phyloP scores from a whole-genome alignment of 768 basidiomycete genomes.

The Leccinum rimulosum region DNA sequence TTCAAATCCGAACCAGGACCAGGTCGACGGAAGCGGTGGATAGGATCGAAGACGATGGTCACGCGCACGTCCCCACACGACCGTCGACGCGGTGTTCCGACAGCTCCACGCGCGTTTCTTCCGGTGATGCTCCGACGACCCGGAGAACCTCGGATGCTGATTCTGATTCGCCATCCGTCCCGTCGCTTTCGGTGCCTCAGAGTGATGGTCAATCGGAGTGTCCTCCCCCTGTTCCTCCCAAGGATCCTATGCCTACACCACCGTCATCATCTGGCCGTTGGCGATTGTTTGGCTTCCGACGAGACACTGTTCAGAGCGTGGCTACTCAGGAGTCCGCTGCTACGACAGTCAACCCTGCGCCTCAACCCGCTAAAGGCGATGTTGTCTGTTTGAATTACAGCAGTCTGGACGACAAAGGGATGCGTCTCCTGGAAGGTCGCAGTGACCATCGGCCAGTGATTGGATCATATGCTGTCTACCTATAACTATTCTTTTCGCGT shows the following conservation, averaged over 20 bases:
- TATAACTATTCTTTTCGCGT: constrained; percentile 34
- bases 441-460: constrained; percentile 88
- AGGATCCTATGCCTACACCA: constrained; percentile 24
- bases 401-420: constrained; percentile 71
- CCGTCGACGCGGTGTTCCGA: constrained; percentile 12
- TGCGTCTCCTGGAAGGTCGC: constrained; percentile 73
- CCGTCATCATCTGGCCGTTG: constrained; percentile 38
- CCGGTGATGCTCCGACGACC: constrained; percentile 4
- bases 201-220: constrained; percentile 19
- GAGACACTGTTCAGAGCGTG: constrained; percentile 32
- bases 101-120: constrained; percentile 18
- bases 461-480: constrained; percentile 69
- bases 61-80: constrained; percentile 3
- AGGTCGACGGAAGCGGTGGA: constrained; percentile 32
- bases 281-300: constrained; percentile 53
- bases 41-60: not conserved
- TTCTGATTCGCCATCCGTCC: constrained; percentile 14
- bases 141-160: constrained; percentile 6
- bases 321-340: constrained; percentile 23
- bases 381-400: constrained; percentile 69
- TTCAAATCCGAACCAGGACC: constrained; percentile 15
- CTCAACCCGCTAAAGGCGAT: constrained; percentile 57
- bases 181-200: constrained; percentile 8
- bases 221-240: constrained; percentile 32
- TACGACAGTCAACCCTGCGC: constrained; percentile 17